phyloP scores from a whole-genome alignment of 495 filamentous ascomycete genomes.

The Aspergillus coremiiformis region DNA sequence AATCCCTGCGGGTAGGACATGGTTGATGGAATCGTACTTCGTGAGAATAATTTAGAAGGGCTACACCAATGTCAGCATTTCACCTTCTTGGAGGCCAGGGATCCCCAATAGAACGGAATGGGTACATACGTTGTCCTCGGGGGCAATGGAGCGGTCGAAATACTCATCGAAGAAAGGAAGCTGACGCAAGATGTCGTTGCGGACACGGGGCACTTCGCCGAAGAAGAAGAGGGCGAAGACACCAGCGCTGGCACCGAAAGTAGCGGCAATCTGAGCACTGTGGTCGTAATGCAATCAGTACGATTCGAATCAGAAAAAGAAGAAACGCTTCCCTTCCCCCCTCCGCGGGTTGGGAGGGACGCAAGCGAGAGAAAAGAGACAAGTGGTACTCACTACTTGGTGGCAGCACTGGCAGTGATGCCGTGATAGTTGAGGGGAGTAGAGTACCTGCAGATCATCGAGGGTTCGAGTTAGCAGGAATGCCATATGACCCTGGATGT shows the following conservation, averaged over 20 bases:
- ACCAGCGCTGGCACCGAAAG: constrained; percentile 55
- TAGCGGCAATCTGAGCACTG: constrained; percentile 47
- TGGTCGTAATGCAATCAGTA: constrained; percentile 1
- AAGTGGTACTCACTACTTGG: constrained; percentile 42
- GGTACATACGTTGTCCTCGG: constrained; percentile 56
- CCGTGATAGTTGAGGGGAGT: constrained; percentile 43
- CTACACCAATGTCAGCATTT: constrained; percentile 24
- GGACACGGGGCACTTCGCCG: constrained; percentile 59
- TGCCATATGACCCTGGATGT: not conserved
- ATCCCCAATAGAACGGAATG: not conserved
- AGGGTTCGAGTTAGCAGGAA: not conserved
- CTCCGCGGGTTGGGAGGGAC: no score
- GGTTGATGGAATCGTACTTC: constrained; percentile 9
- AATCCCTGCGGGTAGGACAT: constrained; percentile 2
- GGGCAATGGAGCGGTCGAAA: constrained; percentile 50
- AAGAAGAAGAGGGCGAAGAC: constrained; percentile 65
- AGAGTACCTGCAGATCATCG: constrained; percentile 41
- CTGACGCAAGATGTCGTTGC: constrained; percentile 58
- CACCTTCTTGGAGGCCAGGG: not conserved
- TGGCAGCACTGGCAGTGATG: constrained; percentile 34
- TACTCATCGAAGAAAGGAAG: constrained; percentile 53
- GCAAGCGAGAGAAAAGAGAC: not conserved
- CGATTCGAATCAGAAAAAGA: not conserved
- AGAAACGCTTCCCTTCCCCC: not conserved
- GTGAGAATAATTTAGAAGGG: constrained; percentile 34